Base-by-base conservation (phyloP, 441 rosid species). In the Flueggea neowawraea region DNA sequence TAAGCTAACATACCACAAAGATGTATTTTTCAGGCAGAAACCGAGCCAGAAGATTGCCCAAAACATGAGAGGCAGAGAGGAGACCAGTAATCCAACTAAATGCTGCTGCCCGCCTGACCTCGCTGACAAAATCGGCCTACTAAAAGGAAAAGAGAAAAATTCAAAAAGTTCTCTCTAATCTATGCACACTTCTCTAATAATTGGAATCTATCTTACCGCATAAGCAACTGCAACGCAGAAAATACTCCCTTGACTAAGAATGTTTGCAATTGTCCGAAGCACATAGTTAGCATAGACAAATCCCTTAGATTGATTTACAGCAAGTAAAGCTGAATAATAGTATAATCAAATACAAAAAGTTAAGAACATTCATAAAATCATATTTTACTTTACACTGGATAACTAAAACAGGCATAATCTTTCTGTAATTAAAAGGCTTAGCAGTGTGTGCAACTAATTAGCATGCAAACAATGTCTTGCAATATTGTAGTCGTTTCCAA, bases 81-180 rank as follows among this genome's bases (percentile, higher is more conserved):
- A 81, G 75, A 13, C 84, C 89, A 0, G 84, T 81, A 43, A 81
- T 81, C 89, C 83, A 84, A 72, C 86, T 79, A 74, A 84, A 81
- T 14, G 72, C 78, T 4, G 80, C 71, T 61, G 84, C 78, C 66
- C 89, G 77, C 63, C 62, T 84, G 58, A 70, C 56, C 31, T 71
- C 77, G 15, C 64, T 57, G 4, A 77, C 71, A 51, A 84, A 33
- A 61, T 84, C 86, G 11, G 89, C 86, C 89, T 81, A 70, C 22
- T 61, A 68, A 60, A 61, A 33, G 55, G 14, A 14, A 47, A 47
- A 50, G 67, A 51, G 57, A 41, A 61, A 62, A 60, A 11, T 53
- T 36, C 58, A 64, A 61, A 5, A 36, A 36, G 9, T 16, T 11
- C 32, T 17, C 16, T 16, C 6, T 44, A 12, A 51, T 48, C 6